Conservation (phyloP, 2,329 filamentous ascomycete species). For the Penicillium fuscoglaucum region DNA sequence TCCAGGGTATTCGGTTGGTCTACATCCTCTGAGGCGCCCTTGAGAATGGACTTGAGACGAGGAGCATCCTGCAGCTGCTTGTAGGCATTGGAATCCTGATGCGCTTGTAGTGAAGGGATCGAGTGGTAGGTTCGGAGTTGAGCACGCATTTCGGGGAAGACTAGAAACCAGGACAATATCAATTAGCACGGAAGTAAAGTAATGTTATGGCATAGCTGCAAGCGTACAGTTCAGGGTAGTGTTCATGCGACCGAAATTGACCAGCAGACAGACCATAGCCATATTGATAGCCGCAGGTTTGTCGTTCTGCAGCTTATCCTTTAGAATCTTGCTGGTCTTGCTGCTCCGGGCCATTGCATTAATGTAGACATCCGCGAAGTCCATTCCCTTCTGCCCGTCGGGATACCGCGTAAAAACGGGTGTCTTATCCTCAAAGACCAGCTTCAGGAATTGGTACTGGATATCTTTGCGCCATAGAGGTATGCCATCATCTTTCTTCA, state of each 20-base stretch:
- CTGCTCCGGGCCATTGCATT: slow-evolving; percentile 98
- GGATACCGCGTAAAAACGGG: slow-evolving; percentile 88
- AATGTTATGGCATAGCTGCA: background rate
- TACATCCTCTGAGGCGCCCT: slow-evolving; percentile 90
- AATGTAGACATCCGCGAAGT: slow-evolving; percentile 94
- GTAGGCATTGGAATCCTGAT: slow-evolving; percentile 92
- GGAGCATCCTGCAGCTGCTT: slow-evolving; percentile 98
- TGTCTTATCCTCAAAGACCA: slow-evolving; percentile 62
- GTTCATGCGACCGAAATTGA: slow-evolving; percentile 98
- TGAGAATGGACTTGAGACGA: slow-evolving; percentile 92
- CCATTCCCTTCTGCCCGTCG: slow-evolving; percentile 70
- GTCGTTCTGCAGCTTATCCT: slow-evolving; percentile 93
- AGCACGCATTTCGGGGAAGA: slow-evolving; percentile 98
- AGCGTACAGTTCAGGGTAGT: slow-evolving; percentile 90
- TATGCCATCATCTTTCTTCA: slow-evolving; percentile 68
- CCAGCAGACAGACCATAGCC: slow-evolving; percentile 97
- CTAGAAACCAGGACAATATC: slow-evolving; percentile 48
- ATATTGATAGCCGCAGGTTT: slow-evolving; percentile 91
- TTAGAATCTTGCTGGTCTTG: slow-evolving; percentile 97
- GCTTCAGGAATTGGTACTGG: slow-evolving; percentile 63
- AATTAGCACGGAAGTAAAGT: slow-evolving; percentile 6
- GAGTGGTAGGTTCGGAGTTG: slow-evolving; percentile 97
- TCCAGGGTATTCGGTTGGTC: slow-evolving; percentile 81
- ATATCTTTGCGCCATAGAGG: slow-evolving; percentile 68
- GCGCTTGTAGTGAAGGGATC: slow-evolving; percentile 91